Evolutionary conservation across 495 filamentous ascomycete species (phyloP).

Genomic region (Corynascus novoguineensis): DNA sequence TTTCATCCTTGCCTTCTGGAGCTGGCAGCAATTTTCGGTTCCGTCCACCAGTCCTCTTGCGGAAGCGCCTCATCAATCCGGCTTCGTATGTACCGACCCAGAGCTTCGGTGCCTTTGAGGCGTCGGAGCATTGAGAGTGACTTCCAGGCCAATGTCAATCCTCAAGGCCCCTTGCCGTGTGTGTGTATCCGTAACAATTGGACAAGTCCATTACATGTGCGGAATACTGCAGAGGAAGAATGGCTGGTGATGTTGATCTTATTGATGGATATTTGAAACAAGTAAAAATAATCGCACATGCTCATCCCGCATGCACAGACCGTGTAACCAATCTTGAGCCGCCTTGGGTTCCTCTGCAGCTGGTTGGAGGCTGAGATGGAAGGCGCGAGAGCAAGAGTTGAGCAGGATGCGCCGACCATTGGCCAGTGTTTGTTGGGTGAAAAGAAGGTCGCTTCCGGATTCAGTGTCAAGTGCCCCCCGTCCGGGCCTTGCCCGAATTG

Average conservation of each 20-base stretch:
- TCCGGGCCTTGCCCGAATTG: background rate
- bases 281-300: background rate
- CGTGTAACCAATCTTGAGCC: slow-evolving; percentile 18
- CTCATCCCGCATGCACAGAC: background rate
- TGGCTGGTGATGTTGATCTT: background rate
- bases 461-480: no score
- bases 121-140: no score
- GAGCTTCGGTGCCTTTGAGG: background rate
- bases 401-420: background rate
- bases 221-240: no score
- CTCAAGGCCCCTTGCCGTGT: no score
- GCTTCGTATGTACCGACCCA: background rate
- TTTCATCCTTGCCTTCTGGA: background rate
- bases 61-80: background rate
- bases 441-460: background rate
- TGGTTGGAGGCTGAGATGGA: background rate
- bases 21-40: background rate
- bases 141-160: no score
- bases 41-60: background rate
- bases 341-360: background rate
- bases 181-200: no score
- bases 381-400: background rate
- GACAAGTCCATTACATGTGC: no score
- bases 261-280: slow-evolving; percentile 1
- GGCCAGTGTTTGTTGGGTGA: background rate